A percentile compares a stretch with the other conserved stretches of the same genome.
Conservation (phyloP, 179 eudicot genomes). For the Silene vulgaris region DNA sequence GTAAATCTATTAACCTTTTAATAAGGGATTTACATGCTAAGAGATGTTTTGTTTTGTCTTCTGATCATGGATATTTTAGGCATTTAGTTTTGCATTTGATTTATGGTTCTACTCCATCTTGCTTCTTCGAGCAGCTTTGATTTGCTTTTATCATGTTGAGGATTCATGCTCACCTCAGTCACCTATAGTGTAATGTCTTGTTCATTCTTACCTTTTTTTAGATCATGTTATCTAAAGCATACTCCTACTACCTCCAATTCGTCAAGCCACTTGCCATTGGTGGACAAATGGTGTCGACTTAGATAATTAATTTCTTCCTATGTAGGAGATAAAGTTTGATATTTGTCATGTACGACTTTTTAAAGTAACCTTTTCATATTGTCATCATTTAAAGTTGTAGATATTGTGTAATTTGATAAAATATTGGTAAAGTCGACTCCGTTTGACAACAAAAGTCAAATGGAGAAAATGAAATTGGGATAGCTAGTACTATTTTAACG, state of each 20-base stretch:
- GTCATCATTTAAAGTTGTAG: not conserved
- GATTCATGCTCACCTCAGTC: slow-evolving; percentile 8
- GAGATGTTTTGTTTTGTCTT: slow-evolving; percentile 4
- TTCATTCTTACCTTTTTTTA: slow-evolving; percentile 3
- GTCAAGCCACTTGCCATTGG: not conserved
- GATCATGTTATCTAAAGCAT: not conserved
- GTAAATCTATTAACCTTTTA: not conserved
- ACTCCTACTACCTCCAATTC: not conserved
- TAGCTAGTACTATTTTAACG: not conserved
- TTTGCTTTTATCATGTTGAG: slow-evolving; percentile 3
- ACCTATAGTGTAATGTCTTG: not conserved
- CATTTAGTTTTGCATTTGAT: not conserved
- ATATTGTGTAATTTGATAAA: not conserved
- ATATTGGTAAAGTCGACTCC: not conserved
- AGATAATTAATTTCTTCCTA: not conserved
- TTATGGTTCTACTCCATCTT: not conserved
- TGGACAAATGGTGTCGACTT: not conserved
- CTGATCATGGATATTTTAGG: not conserved
- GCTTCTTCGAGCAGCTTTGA: not conserved
- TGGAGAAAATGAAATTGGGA: not conserved
- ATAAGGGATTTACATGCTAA: not conserved
- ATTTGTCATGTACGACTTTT: not conserved
- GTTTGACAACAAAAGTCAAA: not conserved
- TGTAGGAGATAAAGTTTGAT: not conserved
- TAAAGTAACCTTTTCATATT: not conserved